Percentiles rank a stretch among this genome's conserved stretches.
Evolutionary conservation across 1,284 basidiomycete species (phyloP).

Genomic region (Leucoagaricus sp.): DNA sequence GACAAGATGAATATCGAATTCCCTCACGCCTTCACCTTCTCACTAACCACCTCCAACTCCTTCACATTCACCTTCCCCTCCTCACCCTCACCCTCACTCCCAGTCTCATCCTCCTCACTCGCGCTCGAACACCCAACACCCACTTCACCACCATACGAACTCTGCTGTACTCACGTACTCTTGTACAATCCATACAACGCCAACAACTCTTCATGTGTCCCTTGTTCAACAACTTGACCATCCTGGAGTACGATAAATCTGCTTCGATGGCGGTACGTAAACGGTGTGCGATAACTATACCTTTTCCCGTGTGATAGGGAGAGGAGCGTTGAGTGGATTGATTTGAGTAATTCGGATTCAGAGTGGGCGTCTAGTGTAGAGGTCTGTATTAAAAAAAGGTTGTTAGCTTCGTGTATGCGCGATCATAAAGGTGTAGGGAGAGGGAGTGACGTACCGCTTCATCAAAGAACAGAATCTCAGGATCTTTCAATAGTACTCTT

Average conservation of each 20-base stretch:
- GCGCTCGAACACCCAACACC: too few relatives aligned
- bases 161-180: conserved; percentile 86
- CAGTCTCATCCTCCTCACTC: not conserved
- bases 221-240: conserved; percentile 85
- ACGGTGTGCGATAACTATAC: conserved; percentile 94
- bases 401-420: not conserved
- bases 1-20: too few relatives aligned
- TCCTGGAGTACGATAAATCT: conserved; percentile 91
- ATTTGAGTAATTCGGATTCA: conserved; percentile 93
- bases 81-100: not conserved
- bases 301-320: conserved; percentile 48
- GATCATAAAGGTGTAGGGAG: conserved; percentile 2
- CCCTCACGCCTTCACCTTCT: too few relatives aligned
- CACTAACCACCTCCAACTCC: too few relatives aligned
- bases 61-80: too few relatives aligned
- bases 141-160: conserved; percentile 1
- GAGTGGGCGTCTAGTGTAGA: conserved; percentile 95
- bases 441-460: conserved; percentile 74
- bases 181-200: conserved; percentile 74
- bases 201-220: conserved; percentile 88
- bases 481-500: conserved; percentile 90
- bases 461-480: conserved; percentile 95
- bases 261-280: conserved; percentile 90
- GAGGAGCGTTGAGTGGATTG: conserved; percentile 82
- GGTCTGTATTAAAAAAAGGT: conserved; percentile 58